Base-by-base conservation (phyloP, 2,329 filamentous ascomycete genomes). In the Fusarium caatingaense region DNA sequence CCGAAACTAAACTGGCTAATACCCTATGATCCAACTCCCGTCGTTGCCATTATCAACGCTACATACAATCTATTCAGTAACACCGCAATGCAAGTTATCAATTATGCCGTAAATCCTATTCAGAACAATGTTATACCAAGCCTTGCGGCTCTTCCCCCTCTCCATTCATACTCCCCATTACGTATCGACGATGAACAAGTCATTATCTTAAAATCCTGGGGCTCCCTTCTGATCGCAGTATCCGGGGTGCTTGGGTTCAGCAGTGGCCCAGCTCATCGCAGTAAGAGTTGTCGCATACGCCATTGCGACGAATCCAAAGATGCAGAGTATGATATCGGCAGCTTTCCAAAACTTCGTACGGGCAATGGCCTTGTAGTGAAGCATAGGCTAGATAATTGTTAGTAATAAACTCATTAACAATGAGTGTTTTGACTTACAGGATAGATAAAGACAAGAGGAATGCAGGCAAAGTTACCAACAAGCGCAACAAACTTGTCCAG, bases 401-500 rank as follows among this genome's bases (percentile, higher is more conserved):
- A 85, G 79, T 46, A 55, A 45, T 11, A 9, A 32, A 21, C 4
- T 8, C 4, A 20, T 41, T 18, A 34, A 48, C 15, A 60, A 15
- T 8, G 25, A 16, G 2, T 28, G 28, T 15, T 23, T 47, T 27
- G 56, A 89, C 93, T 87, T 87, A 98, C 94, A 71, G 96, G 97
- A 78, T 99, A 99, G 56, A 99, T 97, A 77, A 97, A 98, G 66
- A 98, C 96, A 61, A 99, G 84, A 46, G 96, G 96, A 74, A 99
- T 96, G 78, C 96, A 99, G 66, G 96, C 96, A 84, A 99, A 99
- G 80, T 94, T 97, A 71, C 96, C 96, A 21, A 99, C 94, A 41
- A 99, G 86, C 23, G 94, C 92, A 32, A 99, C 97, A 79, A 99
- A 99, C 81, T 98, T 98, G 83, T 99, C 96, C 57, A 99, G 83